Percentiles rank a stretch among this genome's conserved stretches.
Conservation (phyloP, 192 early-diverging fungal genomes). For the Funneliformis mosseae region DNA sequence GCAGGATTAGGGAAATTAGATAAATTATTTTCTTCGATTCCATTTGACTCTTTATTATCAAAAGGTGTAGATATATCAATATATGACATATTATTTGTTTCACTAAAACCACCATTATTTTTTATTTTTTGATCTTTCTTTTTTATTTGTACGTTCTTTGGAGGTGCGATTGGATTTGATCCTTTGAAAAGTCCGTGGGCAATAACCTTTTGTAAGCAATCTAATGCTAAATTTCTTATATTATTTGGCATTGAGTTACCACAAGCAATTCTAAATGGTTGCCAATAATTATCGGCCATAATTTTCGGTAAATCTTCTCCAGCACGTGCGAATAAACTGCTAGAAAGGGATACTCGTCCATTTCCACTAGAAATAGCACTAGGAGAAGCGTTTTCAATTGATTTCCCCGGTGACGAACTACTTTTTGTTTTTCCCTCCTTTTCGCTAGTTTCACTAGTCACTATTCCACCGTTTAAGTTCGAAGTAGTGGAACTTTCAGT, state of each 20-base stretch:
- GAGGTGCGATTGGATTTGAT: conserved; percentile 34
- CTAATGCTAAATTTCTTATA: conserved; percentile 44
- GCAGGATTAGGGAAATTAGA: conserved; percentile 45
- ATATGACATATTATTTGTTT: conserved; percentile 42
- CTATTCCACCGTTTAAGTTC: background rate
- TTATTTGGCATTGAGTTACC: conserved; percentile 40
- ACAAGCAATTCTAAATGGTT: conserved; percentile 46
- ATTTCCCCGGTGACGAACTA: background rate
- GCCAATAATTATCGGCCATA: conserved; percentile 49
- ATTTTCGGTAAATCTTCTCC: conserved; percentile 42
- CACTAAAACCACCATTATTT: conserved; percentile 41
- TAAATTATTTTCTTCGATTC: conserved; percentile 41
- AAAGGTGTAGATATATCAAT: conserved; percentile 44
- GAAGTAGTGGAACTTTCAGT: background rate
- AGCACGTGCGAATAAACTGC: conserved; percentile 35
- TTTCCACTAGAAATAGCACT: conserved; percentile 21
- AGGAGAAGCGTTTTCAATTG: conserved; percentile 15
- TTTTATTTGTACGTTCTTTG: conserved; percentile 30
- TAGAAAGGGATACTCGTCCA: conserved; percentile 27
- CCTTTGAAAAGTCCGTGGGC: conserved; percentile 48
- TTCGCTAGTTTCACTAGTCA: background rate
- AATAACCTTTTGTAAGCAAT: conserved; percentile 49
- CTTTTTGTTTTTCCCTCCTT: background rate
- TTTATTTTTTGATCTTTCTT: conserved; percentile 36
- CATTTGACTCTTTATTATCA: conserved; percentile 42